Percentiles rank a stretch among this genome's conserved stretches.
phyloP scores from a whole-genome alignment of 108 stramenopile genomes.

The Asterionellopsis glacialis region DNA sequence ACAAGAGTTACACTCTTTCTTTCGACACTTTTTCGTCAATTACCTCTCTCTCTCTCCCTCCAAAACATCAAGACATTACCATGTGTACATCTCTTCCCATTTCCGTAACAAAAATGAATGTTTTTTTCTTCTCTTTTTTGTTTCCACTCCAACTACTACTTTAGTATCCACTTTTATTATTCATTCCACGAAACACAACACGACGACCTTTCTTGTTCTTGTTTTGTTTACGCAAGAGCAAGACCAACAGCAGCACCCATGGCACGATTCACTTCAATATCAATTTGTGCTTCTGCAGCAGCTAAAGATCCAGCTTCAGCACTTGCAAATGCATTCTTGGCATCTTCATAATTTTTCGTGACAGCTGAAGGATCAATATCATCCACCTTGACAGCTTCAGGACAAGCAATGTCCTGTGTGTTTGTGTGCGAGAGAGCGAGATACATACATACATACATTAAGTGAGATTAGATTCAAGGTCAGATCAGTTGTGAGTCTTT shows the following conservation, averaged over 20 bases:
- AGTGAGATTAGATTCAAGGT: background rate
- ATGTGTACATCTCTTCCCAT: no score
- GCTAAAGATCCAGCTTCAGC: conserved; percentile 81
- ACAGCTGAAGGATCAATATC: conserved; percentile 89
- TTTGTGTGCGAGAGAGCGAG: background rate
- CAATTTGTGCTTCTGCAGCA: conserved; percentile 92
- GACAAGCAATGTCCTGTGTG: conserved; percentile 87
- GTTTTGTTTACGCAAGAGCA: conserved; percentile 9
- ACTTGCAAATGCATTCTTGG: conserved; percentile 64
- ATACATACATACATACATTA: background rate
- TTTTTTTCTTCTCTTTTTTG: no score
- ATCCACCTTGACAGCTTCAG: conserved; percentile 94
- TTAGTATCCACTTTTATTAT: no score
- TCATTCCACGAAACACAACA: no score
- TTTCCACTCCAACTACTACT: no score
- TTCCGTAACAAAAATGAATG: no score
- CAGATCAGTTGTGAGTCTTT: background rate
- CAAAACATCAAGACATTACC: no score
- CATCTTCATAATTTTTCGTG: conserved; percentile 64
- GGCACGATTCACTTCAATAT: conserved; percentile 90
- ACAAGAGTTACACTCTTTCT: no score
- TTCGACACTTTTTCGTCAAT: no score
- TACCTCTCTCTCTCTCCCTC: no score
- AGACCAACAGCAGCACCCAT: conserved; percentile 91
- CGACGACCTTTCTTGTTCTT: no score